Conservation (phyloP, 1,284 basidiomycete genomes). For the Ustilago tritici region DNA sequence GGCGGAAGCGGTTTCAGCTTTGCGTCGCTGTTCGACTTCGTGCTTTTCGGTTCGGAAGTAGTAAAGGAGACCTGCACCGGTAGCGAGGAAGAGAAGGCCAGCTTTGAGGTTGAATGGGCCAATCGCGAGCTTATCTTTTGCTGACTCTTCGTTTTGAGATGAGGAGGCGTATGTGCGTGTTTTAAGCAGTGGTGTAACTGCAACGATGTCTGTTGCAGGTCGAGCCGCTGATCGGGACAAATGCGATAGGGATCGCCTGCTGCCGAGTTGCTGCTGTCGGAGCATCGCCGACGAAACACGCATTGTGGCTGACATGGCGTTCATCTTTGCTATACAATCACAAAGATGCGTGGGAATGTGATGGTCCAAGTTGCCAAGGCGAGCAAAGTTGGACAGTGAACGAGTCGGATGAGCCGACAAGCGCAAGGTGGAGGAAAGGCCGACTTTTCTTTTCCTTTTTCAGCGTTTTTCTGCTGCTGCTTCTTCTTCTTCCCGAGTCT, state of each 20-base stretch:
- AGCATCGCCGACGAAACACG: conserved; percentile 12
- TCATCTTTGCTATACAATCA: conserved; percentile 14
- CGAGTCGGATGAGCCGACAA: neutral
- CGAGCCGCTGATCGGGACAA: conserved; percentile 12
- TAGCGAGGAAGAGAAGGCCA: conserved; percentile 83
- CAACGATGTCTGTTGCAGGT: conserved; percentile 1
- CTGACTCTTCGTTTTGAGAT: conserved; percentile 36
- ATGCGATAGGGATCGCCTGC: conserved; percentile 11
- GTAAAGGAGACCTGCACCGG: conserved; percentile 83
- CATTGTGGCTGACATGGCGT: conserved; percentile 14
- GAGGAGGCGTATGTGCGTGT: conserved; percentile 20
- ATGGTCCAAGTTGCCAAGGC: neutral
- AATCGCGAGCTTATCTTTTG: conserved; percentile 48
- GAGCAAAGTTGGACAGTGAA: neutral
- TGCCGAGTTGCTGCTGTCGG: conserved; percentile 10
- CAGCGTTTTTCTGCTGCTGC: conserved; percentile 1
- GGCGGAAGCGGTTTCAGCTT: conserved; percentile 52
- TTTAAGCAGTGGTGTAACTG: neutral
- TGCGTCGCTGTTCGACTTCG: conserved; percentile 50
- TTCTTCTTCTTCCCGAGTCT: conserved; percentile 14
- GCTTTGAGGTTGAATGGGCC: conserved; percentile 85
- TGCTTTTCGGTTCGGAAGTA: conserved; percentile 91
- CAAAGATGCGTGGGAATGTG: conserved; percentile 2
- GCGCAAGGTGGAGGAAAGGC: conserved; percentile 10
- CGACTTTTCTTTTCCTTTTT: neutral